Evolutionary conservation across 371 early-diverging fungal species (phyloP), one percentile per base, ranked within the genome.

Genomic region (Encephalitozoon hellem): DNA sequence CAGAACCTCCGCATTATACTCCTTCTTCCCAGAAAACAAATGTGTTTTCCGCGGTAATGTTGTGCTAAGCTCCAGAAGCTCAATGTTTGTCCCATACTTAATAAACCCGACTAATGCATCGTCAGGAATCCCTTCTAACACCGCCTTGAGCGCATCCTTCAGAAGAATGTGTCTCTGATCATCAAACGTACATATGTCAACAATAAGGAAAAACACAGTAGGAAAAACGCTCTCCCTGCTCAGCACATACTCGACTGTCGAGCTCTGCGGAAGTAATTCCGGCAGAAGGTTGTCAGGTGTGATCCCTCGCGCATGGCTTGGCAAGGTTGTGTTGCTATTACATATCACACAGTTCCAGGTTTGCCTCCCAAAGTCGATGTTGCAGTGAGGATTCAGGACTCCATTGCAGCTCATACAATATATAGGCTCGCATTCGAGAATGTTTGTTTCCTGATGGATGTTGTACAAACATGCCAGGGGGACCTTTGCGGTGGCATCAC

Each of bases 281-380:
- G 94, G 91, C 1, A 97, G 96, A 75, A 97, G 88, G 78, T 93
- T 93, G 68, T 90, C 90, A 68, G 88, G 89, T 38, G 93, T 90
- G 75, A 98, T 95, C 82, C 96, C 95, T 80, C 91, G 89, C 85
- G 97, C 97, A 81, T 98, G 97, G 74, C 94, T 91, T 42, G 99
- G 98, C 79, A 97, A 90, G 74, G 90, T 90, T 86, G 97, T 99
- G 75, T 95, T 91, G 82, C 91, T 90, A 77, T 93, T 86, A 81
- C 99, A 99, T 86, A 99, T 95, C 6, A 95, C 91, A 84, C 99
- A 99, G 76, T 92, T 93, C 99, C 99, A 99, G 55, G 94, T 88
- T 84, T 92, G 92, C 67, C 89, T 90, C 45, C 91, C 90, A 55
- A 91, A 91, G 80, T 96, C 94, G 64, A 94, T 89, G 86, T 94